Conservation (phyloP, 192 early-diverging fungal genomes). For the Martensiomyces pterosporus region DNA sequence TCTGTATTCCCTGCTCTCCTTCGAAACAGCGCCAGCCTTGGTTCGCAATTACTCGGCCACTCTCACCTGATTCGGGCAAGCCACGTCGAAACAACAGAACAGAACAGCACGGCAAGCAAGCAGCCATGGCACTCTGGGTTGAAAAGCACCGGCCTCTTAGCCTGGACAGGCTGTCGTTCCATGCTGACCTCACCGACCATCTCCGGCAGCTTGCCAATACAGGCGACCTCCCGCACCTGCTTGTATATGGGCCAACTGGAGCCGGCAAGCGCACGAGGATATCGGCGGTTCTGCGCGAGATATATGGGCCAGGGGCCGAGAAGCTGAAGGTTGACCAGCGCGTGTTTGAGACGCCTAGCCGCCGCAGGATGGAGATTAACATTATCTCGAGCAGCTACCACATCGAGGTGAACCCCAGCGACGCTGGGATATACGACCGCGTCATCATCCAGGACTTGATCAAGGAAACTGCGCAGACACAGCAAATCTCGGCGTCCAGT, state of each 20-base stretch:
- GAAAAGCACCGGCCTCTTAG: conserved; percentile 88
- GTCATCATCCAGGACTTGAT: conserved; percentile 91
- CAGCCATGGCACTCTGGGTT: conserved; percentile 84
- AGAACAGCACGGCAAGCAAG: too few relatives aligned
- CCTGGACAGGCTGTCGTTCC: conserved; percentile 82
- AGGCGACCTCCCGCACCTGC: conserved; percentile 89
- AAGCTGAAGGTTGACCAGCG: conserved; percentile 93
- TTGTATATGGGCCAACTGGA: conserved; percentile 94
- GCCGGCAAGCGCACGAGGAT: conserved; percentile 97
- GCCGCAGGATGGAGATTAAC: conserved; percentile 81
- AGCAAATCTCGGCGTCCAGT: conserved; percentile 78
- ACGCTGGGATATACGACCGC: conserved; percentile 93
- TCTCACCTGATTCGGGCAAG: too few relatives aligned
- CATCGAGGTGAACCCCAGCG: conserved; percentile 94
- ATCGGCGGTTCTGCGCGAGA: conserved; percentile 74
- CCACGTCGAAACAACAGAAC: background rate
- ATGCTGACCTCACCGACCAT: conserved; percentile 67
- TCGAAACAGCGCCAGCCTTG: too few relatives aligned
- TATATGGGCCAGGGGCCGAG: conserved; percentile 88
- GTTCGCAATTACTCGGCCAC: too few relatives aligned
- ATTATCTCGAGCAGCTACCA: conserved; percentile 93
- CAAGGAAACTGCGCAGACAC: conserved; percentile 95
- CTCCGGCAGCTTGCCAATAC: conserved; percentile 71
- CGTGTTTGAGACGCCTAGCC: conserved; percentile 77
- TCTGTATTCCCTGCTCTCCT: too few relatives aligned